Conservation (phyloP, 331 rosid genomes). For the Malus hybrid region DNA sequence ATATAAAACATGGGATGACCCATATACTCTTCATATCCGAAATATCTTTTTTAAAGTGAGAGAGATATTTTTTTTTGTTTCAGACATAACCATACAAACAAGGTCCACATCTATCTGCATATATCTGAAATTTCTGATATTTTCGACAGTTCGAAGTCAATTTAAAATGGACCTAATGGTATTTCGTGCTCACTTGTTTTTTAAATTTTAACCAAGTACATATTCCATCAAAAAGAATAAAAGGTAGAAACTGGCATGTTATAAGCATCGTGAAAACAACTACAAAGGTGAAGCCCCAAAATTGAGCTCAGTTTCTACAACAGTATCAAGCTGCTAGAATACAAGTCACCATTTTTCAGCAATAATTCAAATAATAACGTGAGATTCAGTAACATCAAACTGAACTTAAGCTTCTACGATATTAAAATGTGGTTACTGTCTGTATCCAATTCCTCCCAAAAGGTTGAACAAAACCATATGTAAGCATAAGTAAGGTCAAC, state of each 20-base stretch:
- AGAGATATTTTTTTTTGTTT: neutral
- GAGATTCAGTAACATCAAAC: neutral
- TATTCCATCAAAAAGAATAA: neutral
- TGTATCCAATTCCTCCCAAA: neutral
- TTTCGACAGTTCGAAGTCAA: neutral
- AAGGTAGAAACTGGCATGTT: neutral
- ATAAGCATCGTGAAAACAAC: neutral
- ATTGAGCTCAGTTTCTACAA: neutral
- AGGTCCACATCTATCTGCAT: neutral
- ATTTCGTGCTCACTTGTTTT: too few relatives aligned
- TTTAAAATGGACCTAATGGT: too few relatives aligned
- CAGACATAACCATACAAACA: neutral
- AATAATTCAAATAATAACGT: neutral
- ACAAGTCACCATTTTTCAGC: too few relatives aligned
- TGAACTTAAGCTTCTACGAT: neutral
- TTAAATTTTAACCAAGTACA: too few relatives aligned
- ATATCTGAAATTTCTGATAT: neutral
- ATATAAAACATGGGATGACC: slow-evolving; percentile 5
- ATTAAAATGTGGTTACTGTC: neutral
- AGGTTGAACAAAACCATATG: too few relatives aligned
- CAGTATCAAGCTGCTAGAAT: too few relatives aligned
- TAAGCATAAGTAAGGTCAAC: too few relatives aligned
- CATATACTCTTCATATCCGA: neutral
- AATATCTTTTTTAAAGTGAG: neutral
- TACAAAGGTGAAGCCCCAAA: neutral